Base-by-base conservation (phyloP, 257 asterid species). In the Buddleja alternifolia region DNA sequence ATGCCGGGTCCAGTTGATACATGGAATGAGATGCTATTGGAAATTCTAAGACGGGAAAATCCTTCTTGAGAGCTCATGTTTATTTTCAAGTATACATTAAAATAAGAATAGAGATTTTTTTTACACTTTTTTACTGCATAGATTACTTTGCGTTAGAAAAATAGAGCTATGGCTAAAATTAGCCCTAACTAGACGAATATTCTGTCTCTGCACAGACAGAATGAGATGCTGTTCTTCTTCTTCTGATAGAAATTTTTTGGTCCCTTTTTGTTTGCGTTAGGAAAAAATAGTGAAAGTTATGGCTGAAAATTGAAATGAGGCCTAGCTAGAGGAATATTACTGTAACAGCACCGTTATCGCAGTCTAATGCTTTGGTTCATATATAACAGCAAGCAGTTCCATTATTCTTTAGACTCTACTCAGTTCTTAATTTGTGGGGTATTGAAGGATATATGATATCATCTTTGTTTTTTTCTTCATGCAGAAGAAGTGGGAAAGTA, bases 1-100 rank as follows among this genome's bases (percentile, higher is more conserved):
- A 94, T 94, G 99, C 99, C 99, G 7, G 99, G 99, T 36, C 96
- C 99, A 1, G 96, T 94, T 39, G 99, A 94, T 67, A 91, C 96
- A 1, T 94, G 99, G 99, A 94, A 94, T 42, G 99, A 94, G 78
- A 60, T 94, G 56, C 86, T 89, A 21, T 67, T 75, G 41, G 97
- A 91, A 62, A 75, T 87, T 68, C 82, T 91, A 73, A 70, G 86
- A 80, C 77, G 86, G 70, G 97, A 89, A 59, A 52, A 37, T 56
- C 67, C 66, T 39, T 69, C 70, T 24, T 69, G 69, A 76, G 78
- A 60, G 64, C 48, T 53, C 24, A 34, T 40, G 8, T 34, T 61
- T 69, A 48, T 25, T 55, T 71, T 62, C 60, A 44, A 45, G 10
- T 44, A 34, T 25, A 41, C 24, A 10, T 17, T 15, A n/a, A n/a